Percentiles rank a stretch among this genome's conserved stretches.
Conservation (phyloP, 2,329 filamentous ascomycete species). For the Thermomyces lanuginosus region DNA sequence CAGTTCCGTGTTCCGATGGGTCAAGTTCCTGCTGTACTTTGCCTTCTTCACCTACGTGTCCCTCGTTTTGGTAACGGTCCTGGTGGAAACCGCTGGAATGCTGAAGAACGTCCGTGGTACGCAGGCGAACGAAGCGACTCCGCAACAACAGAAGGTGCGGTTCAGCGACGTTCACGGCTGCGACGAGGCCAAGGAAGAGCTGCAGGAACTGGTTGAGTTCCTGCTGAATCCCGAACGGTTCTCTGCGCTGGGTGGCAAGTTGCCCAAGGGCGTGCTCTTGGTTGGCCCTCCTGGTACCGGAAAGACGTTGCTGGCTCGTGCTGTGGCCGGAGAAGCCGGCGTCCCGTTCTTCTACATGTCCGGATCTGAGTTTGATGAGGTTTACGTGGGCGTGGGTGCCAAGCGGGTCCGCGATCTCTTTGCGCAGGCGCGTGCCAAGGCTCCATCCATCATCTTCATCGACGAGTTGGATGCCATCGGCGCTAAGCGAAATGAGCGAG, state of each 20-base stretch:
- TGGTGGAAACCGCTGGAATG: slow-evolving; percentile 65
- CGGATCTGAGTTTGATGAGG: slow-evolving; percentile 93
- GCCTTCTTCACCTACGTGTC: slow-evolving; percentile 62
- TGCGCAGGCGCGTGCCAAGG: slow-evolving; percentile 62
- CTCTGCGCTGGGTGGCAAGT: slow-evolving; percentile 81
- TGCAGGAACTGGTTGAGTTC: slow-evolving; percentile 94
- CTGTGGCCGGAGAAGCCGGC: slow-evolving; percentile 89
- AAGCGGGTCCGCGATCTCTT: slow-evolving; percentile 96
- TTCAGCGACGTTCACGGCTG: slow-evolving; percentile 94
- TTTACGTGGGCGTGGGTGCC: slow-evolving; percentile 91
- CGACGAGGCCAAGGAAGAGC: slow-evolving; percentile 94
- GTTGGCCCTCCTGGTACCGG: slow-evolving; percentile 93
- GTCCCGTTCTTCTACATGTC: slow-evolving; percentile 99
- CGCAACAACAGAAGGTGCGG: slow-evolving; percentile 77
- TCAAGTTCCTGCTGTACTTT: slow-evolving; percentile 72
- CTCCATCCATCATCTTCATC: slow-evolving; percentile 87
- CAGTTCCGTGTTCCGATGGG: slow-evolving; percentile 70
- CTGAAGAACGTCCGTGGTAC: slow-evolving; percentile 61
- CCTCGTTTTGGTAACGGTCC: slow-evolving; percentile 61
- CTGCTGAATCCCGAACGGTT: slow-evolving; percentile 86
- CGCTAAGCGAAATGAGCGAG: slow-evolving; percentile 78
- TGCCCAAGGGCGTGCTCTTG: slow-evolving; percentile 89
- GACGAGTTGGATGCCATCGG: slow-evolving; percentile 91
- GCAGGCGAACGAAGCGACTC: slow-evolving; percentile 69
- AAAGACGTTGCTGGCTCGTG: slow-evolving; percentile 88